phyloP scores from a whole-genome alignment of 2,329 filamentous ascomycete species.

The Xylaria sp. region DNA sequence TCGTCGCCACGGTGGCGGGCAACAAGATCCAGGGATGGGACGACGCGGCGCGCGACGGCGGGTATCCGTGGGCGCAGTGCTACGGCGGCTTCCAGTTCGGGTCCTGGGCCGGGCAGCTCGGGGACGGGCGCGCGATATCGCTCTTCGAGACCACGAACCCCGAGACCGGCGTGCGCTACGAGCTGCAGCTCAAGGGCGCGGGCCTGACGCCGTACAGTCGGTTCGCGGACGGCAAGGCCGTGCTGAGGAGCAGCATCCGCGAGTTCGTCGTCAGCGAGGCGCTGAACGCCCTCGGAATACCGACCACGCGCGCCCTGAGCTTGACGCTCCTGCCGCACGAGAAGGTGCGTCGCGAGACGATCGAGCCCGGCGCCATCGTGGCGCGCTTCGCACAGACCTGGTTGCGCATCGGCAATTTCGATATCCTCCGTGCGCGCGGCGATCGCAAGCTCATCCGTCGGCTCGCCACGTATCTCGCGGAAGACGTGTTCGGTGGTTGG shows the following conservation, averaged over 20 bases:
- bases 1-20: slow-evolving; percentile 78
- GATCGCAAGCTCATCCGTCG: slow-evolving; percentile 76
- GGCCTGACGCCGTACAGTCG: slow-evolving; percentile 93
- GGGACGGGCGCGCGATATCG: slow-evolving; percentile 92
- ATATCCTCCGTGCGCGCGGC: slow-evolving; percentile 81
- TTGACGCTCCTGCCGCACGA: slow-evolving; percentile 76
- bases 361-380: slow-evolving; percentile 92
- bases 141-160: slow-evolving; percentile 89
- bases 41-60: slow-evolving; percentile 65
- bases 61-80: slow-evolving; percentile 98
- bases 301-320: slow-evolving; percentile 83
- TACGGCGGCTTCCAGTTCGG: slow-evolving; percentile 87
- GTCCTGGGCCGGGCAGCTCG: slow-evolving; percentile 93
- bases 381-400: slow-evolving; percentile 89
- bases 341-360: slow-evolving; percentile 75
- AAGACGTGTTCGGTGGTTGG: slow-evolving; percentile 89
- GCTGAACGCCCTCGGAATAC: slow-evolving; percentile 83
- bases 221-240: slow-evolving; percentile 94
- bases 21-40: slow-evolving; percentile 84
- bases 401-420: slow-evolving; percentile 94
- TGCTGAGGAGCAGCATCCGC: slow-evolving; percentile 87
- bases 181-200: slow-evolving; percentile 93
- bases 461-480: slow-evolving; percentile 81
- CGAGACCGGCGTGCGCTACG: slow-evolving; percentile 73
- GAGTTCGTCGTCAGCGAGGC: slow-evolving; percentile 94